These are phyloP conservation scores for Pythium graminicola DNA, from an alignment of 352 stramenopile genomes.

Conservation along the genomic window DNA sequence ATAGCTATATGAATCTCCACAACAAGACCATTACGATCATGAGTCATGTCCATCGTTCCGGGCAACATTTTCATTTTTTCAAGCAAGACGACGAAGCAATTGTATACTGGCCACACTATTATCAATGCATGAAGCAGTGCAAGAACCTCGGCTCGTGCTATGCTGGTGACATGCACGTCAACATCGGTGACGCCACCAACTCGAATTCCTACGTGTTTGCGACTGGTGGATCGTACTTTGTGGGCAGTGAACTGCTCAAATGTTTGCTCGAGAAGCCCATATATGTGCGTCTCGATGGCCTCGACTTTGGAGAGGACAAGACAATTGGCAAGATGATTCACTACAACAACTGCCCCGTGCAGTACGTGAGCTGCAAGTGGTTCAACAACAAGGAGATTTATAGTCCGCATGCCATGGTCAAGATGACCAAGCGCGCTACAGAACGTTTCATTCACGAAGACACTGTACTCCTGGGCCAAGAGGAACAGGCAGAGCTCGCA, in stretches of 20 bases:
- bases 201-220: constrained; percentile 77
- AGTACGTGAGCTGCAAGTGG: constrained; percentile 84
- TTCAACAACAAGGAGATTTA: constrained; percentile 82
- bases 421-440: constrained; percentile 53
- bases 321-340: constrained; percentile 80
- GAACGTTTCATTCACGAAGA: constrained; percentile 49
- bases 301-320: constrained; percentile 75
- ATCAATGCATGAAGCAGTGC: constrained; percentile 68
- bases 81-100: constrained; percentile 76
- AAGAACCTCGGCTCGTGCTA: constrained; percentile 60
- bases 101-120: constrained; percentile 76
- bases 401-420: constrained; percentile 54
- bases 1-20: constrained; percentile 73
- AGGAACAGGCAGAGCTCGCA: constrained; percentile 25
- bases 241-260: constrained; percentile 57
- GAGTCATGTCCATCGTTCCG: constrained; percentile 48
- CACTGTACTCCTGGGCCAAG: constrained; percentile 46
- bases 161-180: constrained; percentile 76
- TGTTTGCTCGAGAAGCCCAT: constrained; percentile 58
- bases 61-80: constrained; percentile 49
- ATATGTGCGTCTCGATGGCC: constrained; percentile 52
- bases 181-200: constrained; percentile 53
- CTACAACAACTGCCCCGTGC: constrained; percentile 66
- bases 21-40: constrained; percentile 81
- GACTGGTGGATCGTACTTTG: constrained; percentile 68